Base-by-base conservation (phyloP, 140 eudicot genomes). In the Erigeron philadelphicus region DNA sequence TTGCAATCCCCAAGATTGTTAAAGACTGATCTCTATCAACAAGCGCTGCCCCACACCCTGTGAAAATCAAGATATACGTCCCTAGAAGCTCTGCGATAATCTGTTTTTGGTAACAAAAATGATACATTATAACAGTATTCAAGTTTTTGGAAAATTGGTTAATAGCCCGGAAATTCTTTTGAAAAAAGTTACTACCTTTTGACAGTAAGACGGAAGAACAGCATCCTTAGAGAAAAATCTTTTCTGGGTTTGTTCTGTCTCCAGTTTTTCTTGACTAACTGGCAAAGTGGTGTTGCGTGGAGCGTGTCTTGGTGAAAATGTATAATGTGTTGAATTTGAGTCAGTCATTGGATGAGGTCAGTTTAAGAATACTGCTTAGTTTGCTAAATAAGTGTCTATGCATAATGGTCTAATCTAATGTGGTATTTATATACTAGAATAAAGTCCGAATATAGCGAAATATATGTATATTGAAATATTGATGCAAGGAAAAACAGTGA, bases 1-100 rank as follows among this genome's bases (percentile, higher is more conserved):
- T 11, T 13, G 87, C 94, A 49, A 79, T 72, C 12, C 87, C 94
- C 35, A 83, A 31, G 35, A 81, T 79, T 9, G 89, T 79, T 41
- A 84, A 75, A 23, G 80, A 25, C 13, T 57, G 53, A 49, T 76
- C 85, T 82, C 86, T 76, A 40, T 82, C 82, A 1, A 76, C 85
- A 50, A 84, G 87, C 61, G 87, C 90, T 19, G 81, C 79, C 12
- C 87, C 87, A 78, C 86, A 80, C 12, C 95, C 95, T 11, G 59
- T 80, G 52, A 84, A 87, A 9, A 87, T 79, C 64, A 84, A 76
- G 57, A 87, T 80, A 66, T 79, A 84, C 6, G 90, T 87, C 12
- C 95, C 95, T 35, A 84, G 10, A 17, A 80, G 67, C 82, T 87
- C 90, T 42, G 95, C 87, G 17, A 87, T 17, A 5, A 84, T 79